Conservation (phyloP, 2,329 filamentous ascomycete species). For the Penicillium thymicola region DNA sequence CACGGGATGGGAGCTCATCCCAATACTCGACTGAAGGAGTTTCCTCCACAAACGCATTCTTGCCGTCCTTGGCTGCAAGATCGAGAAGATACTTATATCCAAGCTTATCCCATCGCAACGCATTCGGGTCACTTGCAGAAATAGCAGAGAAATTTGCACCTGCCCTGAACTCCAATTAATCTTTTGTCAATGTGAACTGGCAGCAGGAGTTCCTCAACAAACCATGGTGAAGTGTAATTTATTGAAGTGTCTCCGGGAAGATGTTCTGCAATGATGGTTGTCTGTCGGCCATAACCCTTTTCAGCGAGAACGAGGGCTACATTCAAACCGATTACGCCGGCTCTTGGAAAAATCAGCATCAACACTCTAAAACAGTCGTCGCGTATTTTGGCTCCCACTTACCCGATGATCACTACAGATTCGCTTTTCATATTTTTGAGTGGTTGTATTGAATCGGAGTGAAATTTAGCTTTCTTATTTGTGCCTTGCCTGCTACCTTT, state of each 20-base stretch:
- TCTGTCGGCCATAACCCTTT: background rate
- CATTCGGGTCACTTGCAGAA: slow-evolving; percentile 43
- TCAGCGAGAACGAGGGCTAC: slow-evolving; percentile 3
- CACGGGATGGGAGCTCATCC: slow-evolving; percentile 39
- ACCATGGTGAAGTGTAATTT: slow-evolving; percentile 45
- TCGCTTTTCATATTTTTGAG: slow-evolving; percentile 1
- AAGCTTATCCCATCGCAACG: slow-evolving; percentile 42
- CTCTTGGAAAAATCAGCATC: background rate
- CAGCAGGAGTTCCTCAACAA: background rate
- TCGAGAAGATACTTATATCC: slow-evolving; percentile 44
- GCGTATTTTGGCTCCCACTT: background rate
- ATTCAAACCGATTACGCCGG: slow-evolving; percentile 3
- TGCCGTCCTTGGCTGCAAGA: slow-evolving; percentile 26
- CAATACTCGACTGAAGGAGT: slow-evolving; percentile 40
- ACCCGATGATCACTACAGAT: slow-evolving; percentile 3
- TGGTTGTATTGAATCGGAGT: background rate
- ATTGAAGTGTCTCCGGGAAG: slow-evolving; percentile 41
- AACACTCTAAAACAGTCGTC: background rate
- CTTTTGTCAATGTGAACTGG: background rate
- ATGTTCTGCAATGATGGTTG: slow-evolving; percentile 42
- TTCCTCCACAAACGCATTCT: slow-evolving; percentile 38
- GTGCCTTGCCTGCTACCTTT: background rate
- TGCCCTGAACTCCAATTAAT: slow-evolving; percentile 28
- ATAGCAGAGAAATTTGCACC: slow-evolving; percentile 48
- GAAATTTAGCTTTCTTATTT: background rate